These are phyloP conservation scores for Aspergillus sp. DNA, from an alignment of 2,329 filamentous ascomycete genomes.

Conservation along the genomic window DNA sequence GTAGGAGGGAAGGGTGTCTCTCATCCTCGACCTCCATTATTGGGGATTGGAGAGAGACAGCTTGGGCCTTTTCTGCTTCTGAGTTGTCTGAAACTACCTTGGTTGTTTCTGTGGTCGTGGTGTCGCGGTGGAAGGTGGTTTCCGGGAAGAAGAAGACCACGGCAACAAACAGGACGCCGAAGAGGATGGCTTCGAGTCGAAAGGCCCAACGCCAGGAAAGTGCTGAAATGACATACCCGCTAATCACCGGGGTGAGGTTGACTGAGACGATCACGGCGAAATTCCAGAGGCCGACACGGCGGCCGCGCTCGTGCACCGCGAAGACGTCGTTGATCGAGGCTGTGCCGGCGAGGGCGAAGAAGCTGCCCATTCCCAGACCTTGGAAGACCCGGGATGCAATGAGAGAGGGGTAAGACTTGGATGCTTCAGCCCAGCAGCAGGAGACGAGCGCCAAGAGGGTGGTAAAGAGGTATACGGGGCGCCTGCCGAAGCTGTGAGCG, in stretches of 20 bases:
- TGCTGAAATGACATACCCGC: slow-evolving; percentile 1
- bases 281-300: slow-evolving; percentile 4
- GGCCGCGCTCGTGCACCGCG: slow-evolving; percentile 2
- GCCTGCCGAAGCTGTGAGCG: neutral
- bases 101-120: no score
- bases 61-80: no score
- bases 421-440: neutral
- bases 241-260: slow-evolving; percentile 3
- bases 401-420: neutral
- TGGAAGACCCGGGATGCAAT: neutral
- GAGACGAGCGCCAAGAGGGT: neutral
- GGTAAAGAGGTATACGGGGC: neutral
- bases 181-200: neutral
- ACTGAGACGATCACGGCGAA: slow-evolving; percentile 4
- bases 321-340: slow-evolving; percentile 3
- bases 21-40: neutral
- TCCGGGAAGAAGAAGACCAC: neutral
- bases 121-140: neutral
- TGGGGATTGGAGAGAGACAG: no score
- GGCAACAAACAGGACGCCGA: neutral
- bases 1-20: neutral
- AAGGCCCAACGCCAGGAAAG: neutral
- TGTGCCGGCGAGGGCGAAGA: neutral
- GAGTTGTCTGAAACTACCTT: no score
- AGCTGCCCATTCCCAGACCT: neutral